Evolutionary conservation across 2,329 filamentous ascomycete genomes (phyloP), one percentile per base, ranked within the genome.

Genomic region (Penicillium occitanis): DNA sequence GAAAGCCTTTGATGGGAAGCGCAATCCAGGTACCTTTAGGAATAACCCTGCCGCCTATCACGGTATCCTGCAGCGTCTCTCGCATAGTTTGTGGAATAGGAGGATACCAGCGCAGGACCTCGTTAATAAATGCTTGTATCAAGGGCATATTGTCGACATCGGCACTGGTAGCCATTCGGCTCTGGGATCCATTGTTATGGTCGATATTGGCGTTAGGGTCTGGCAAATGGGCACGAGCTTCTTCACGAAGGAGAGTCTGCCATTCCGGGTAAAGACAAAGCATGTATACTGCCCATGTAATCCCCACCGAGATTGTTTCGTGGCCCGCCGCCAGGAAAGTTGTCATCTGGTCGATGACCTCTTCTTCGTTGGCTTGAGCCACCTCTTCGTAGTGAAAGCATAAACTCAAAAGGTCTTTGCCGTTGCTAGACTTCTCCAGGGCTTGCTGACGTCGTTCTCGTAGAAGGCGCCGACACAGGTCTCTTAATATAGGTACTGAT

Each of bases 181-280:
- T 25, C 51, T 33, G 51, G 51, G 7, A 11, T 55, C n/a, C 25
- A 33, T 35, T 35, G 28, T 17, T 17, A 35, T 57, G 2, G 64
- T 95, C 86, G 11, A 65, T 51, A 4, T 57, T 51, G n/a, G 37
- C 48, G 11, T 64, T 42, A 3, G 64, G 67, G 22, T 55, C 59
- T 25, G 66, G 66, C 42, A 75, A 71, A 59, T 72, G 69, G 13
- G 65, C 50, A 61, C 69, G 73, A 58, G 74, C 70, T 63, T 75
- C 73, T 11, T 68, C 58, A 37, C 73, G 71, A 7, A 75, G 70
- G 6, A 69, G 67, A 10, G 63, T 69, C 65, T 75, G 73, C 30
- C 72, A 70, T 22, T 73, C 69, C 25, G 69, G 72, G 57, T 74
- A 64, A 28, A 70, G 68, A 59, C 69, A 71, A 1, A 76, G 71